Conservation (phyloP, 2,329 filamentous ascomycete species). For the Fusarium buharicum region DNA sequence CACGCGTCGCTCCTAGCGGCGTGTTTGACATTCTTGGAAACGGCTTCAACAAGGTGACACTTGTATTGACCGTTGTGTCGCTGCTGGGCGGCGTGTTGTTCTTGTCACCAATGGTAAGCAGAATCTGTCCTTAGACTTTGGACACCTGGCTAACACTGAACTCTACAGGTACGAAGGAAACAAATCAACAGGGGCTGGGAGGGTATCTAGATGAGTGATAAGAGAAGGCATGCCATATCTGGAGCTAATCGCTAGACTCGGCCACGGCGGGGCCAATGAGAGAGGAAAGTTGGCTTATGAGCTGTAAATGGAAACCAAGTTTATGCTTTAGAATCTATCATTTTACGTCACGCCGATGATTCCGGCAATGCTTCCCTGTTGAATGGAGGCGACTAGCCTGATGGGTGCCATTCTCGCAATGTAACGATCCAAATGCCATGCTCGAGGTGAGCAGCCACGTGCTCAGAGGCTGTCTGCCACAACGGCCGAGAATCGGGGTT, state of each 20-base stretch:
- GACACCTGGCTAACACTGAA: constrained; percentile 47
- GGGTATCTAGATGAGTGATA: constrained; percentile 46
- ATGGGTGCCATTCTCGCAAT: constrained; percentile 27
- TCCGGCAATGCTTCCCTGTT: not conserved
- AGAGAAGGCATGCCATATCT: constrained; percentile 31
- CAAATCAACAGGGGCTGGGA: constrained; percentile 75
- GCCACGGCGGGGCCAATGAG: constrained; percentile 20
- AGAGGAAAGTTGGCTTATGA: constrained; percentile 23
- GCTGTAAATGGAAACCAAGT: constrained; percentile 41
- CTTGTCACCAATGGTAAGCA: constrained; percentile 85
- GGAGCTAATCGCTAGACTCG: constrained; percentile 32
- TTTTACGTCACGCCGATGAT: constrained; percentile 5
- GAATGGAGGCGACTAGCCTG: constrained; percentile 15
- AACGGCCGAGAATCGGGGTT: constrained; percentile 11
- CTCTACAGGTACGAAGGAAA: constrained; percentile 66
- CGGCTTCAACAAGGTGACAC: constrained; percentile 89
- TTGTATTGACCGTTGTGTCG: constrained; percentile 84
- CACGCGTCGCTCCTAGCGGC: constrained; percentile 84
- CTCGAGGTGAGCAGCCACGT: constrained; percentile 10
- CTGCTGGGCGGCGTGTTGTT: constrained; percentile 79
- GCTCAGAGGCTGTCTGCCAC: not conserved
- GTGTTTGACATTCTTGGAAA: constrained; percentile 93
- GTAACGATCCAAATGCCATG: constrained; percentile 16
- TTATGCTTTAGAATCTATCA: constrained; percentile 17
- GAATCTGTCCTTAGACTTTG: not conserved